Evolutionary conservation across 768 basidiomycete genomes (phyloP).

Genomic region (Serpula lacrymans): DNA sequence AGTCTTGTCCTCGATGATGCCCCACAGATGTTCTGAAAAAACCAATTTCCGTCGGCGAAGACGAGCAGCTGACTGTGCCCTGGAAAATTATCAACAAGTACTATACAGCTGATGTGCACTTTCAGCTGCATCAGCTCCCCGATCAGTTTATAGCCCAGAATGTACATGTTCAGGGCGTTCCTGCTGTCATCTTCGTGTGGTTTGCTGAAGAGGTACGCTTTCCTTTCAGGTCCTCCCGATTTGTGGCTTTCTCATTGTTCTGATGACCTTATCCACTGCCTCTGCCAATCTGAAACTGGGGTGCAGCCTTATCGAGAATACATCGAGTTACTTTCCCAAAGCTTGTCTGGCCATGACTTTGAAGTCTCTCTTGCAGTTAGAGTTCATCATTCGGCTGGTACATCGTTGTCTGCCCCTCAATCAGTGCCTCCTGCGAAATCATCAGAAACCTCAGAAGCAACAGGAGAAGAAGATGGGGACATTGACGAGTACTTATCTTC

Average conservation of each 20-base stretch:
- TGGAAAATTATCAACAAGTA: conserved; percentile 83
- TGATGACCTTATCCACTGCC: conserved; percentile 6
- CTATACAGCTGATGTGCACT: conserved; percentile 75
- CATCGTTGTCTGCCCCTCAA: neutral
- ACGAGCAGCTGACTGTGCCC: no score
- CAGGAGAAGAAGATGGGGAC: conserved; percentile 45
- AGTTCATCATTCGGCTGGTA: conserved; percentile 27
- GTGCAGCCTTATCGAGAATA: conserved; percentile 57
- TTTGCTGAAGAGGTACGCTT: conserved; percentile 56
- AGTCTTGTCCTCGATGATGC: no score
- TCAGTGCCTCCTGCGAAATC: conserved; percentile 7
- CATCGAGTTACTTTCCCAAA: conserved; percentile 45
- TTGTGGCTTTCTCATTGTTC: conserved; percentile 5
- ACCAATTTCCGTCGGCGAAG: no score
- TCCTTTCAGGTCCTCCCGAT: neutral
- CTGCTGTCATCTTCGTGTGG: conserved; percentile 78
- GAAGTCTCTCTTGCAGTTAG: conserved; percentile 74
- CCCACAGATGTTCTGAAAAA: no score
- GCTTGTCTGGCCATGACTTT: conserved; percentile 50
- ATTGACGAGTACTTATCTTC: conserved; percentile 66
- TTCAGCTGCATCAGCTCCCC: conserved; percentile 48
- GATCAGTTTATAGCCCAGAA: no score
- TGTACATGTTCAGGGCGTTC: conserved; percentile 41
- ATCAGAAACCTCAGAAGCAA: conserved; percentile 11
- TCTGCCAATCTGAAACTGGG: conserved; percentile 6